phyloP scores from a whole-genome alignment of 2,329 filamentous ascomycete species.

The Didymella segeticola region DNA sequence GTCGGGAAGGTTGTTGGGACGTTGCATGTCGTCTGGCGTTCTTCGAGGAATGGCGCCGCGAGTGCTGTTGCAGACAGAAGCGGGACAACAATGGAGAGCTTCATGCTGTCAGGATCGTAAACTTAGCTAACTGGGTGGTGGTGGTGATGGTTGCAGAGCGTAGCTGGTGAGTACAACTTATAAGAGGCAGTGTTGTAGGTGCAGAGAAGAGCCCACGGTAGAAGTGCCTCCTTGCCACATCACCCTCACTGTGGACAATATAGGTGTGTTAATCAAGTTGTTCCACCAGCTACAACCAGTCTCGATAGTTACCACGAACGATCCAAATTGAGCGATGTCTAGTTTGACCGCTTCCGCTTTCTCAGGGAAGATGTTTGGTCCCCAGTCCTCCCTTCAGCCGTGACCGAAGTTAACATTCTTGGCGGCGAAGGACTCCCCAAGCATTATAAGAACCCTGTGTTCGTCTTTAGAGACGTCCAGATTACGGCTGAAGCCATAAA shows the following conservation, averaged over 20 bases:
- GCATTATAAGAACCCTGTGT: not conserved
- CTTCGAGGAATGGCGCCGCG: constrained; percentile 37
- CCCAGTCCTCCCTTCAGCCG: constrained; percentile 4
- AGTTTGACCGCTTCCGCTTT: not conserved
- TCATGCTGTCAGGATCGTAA: constrained; percentile 32
- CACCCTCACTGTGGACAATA: not conserved
- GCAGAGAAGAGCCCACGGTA: not conserved
- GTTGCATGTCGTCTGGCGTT: constrained; percentile 41
- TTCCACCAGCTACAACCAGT: not conserved
- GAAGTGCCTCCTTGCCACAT: constrained; percentile 2
- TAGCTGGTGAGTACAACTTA: not conserved
- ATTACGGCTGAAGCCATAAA: not conserved
- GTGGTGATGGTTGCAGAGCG: too few relatives aligned
- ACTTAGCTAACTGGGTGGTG: not conserved
- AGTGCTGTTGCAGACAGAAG: constrained; percentile 40
- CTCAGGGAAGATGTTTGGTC: not conserved
- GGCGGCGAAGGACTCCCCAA: not conserved
- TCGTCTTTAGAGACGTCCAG: not conserved
- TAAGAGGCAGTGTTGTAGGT: not conserved
- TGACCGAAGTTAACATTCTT: not conserved
- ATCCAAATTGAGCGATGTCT: not conserved
- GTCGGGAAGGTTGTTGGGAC: constrained; percentile 41
- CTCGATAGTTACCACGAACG: not conserved
- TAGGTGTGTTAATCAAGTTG: not conserved
- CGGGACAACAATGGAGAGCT: constrained; percentile 39